A percentile compares a stretch with the other conserved stretches of the same genome.
These are phyloP conservation scores for Chrysanthemum lavandulifolium DNA, from an alignment of 129 eudicot species.

Conservation along the genomic window DNA sequence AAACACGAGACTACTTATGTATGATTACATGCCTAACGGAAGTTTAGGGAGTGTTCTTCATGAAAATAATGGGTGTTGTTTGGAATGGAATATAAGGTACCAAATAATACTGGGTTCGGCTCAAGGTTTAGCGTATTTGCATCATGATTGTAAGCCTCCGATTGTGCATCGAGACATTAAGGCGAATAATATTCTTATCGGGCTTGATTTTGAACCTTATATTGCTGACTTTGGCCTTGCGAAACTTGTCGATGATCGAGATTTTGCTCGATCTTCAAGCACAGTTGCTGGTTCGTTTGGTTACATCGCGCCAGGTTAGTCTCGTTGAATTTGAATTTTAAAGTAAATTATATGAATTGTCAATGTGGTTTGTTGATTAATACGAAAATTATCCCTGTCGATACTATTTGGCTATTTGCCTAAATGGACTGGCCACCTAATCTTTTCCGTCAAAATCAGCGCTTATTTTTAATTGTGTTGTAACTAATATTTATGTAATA, in stretches of 20 bases:
- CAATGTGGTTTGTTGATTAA: not conserved
- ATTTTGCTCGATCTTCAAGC: slow-evolving; percentile 83
- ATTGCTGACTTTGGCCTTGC: slow-evolving; percentile 99
- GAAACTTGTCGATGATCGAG: slow-evolving; percentile 78
- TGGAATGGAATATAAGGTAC: slow-evolving; percentile 93
- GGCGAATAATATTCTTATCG: slow-evolving; percentile 91
- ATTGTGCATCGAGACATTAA: slow-evolving; percentile 89
- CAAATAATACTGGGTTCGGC: slow-evolving; percentile 74
- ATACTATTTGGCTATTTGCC: too few relatives aligned
- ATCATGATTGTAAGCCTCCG: slow-evolving; percentile 92
- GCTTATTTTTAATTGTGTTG: not conserved
- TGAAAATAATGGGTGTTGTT: slow-evolving; percentile 59
- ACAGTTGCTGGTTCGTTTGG: slow-evolving; percentile 96
- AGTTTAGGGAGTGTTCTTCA: slow-evolving; percentile 91
- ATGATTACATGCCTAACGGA: slow-evolving; percentile 96
- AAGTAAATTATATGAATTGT: not conserved
- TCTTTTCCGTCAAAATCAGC: not conserved
- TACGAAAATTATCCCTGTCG: too few relatives aligned
- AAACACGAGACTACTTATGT: slow-evolving; percentile 87
- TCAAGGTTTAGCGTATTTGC: slow-evolving; percentile 92
- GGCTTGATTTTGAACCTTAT: slow-evolving; percentile 89
- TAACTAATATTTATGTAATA: slow-evolving; percentile 2
- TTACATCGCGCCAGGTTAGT: slow-evolving; percentile 95
- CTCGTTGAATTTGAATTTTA: not conserved
- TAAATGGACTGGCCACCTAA: too few relatives aligned